phyloP scores from a whole-genome alignment of 2,329 filamentous ascomycete species.

The Cladophialophora bantiana region DNA sequence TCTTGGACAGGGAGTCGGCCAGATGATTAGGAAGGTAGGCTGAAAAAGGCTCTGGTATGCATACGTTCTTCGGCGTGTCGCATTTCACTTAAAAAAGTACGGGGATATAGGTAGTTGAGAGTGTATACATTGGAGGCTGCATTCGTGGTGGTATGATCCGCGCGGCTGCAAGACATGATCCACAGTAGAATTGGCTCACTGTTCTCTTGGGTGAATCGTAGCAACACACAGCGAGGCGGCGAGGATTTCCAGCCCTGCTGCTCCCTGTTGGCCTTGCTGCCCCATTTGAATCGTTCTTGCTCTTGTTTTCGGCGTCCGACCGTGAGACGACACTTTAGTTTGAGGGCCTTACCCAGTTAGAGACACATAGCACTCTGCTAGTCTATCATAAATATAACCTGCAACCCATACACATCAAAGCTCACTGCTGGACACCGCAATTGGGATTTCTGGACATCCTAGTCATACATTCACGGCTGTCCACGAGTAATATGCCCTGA shows the following conservation, averaged over 20 bases:
- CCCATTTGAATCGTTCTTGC: too few relatives aligned
- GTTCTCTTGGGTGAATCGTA: background rate
- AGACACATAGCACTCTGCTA: background rate
- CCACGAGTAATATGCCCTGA: too few relatives aligned
- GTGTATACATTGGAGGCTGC: constrained; percentile 13
- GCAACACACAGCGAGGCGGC: too few relatives aligned
- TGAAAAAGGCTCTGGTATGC: background rate
- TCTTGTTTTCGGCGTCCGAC: background rate
- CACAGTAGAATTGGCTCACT: background rate
- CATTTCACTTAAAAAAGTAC: background rate
- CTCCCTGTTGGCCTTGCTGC: too few relatives aligned
- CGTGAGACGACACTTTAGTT: background rate
- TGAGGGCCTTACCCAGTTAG: background rate
- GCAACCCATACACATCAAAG: too few relatives aligned
- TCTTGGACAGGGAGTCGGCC: background rate
- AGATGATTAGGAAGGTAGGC: background rate
- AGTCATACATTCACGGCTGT: too few relatives aligned
- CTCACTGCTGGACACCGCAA: too few relatives aligned
- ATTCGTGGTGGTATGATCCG: constrained; percentile 1
- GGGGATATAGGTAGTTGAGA: background rate
- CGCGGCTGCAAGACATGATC: background rate
- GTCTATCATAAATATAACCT: too few relatives aligned
- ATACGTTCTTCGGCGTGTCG: background rate
- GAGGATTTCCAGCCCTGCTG: too few relatives aligned
- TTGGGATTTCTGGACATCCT: too few relatives aligned